These are phyloP conservation scores for Rhazya stricta DNA, from an alignment of 257 asterid genomes.

Conservation along the genomic window DNA sequence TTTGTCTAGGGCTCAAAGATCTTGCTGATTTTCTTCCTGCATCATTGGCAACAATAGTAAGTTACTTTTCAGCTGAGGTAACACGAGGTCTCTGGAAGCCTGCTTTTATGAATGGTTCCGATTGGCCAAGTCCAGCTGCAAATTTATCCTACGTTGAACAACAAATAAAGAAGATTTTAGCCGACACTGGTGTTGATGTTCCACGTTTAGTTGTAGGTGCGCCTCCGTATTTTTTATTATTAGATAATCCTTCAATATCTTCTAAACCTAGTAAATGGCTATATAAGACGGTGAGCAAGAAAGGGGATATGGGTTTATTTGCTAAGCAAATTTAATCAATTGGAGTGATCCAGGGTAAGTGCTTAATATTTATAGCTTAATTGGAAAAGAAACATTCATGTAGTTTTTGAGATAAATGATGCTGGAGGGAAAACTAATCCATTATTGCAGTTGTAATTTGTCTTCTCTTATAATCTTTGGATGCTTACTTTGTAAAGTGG, in stretches of 20 bases:
- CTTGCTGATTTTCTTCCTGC: conserved; percentile 98
- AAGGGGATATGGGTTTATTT: background rate
- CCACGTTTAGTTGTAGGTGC: conserved; percentile 72
- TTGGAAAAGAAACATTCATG: background rate
- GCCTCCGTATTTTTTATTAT: conserved; percentile 7
- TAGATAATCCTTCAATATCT: background rate
- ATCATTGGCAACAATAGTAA: conserved; percentile 79
- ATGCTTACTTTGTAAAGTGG: background rate
- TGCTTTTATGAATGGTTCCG: conserved; percentile 96
- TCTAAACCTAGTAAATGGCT: background rate
- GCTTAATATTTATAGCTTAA: background rate
- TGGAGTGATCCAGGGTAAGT: background rate
- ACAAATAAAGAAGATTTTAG: conserved; percentile 79
- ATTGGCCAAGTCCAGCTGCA: conserved; percentile 99
- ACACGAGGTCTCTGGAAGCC: conserved; percentile 96
- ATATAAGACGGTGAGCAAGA: background rate
- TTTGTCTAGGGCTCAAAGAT: conserved; percentile 84
- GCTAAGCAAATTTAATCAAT: background rate
- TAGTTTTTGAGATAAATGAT: conserved; percentile 5
- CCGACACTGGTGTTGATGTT: conserved; percentile 87
- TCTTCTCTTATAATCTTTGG: background rate
- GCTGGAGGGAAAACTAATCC: background rate
- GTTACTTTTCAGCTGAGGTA: conserved; percentile 95
- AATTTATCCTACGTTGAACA: conserved; percentile 74
- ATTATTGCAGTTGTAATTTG: background rate